Evolutionary conservation across 805 yeast species (phyloP), one percentile per base, ranked within the genome.

Genomic region (Starmerella potacharoeniae): DNA sequence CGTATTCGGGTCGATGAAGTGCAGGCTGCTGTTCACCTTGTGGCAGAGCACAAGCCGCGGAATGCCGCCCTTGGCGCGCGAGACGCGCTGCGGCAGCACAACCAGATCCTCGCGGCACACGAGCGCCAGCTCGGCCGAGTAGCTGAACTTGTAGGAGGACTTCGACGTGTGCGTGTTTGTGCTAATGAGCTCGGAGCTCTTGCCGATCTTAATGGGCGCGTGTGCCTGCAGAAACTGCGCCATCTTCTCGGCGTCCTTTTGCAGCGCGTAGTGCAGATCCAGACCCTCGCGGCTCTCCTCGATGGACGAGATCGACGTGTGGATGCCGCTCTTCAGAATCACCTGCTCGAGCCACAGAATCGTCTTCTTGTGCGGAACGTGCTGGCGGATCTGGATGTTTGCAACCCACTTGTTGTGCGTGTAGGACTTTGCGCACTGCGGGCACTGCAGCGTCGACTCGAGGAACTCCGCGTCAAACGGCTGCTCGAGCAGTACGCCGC

Each of bases 351-450:
- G 79, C 67, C 87, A 93, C 69, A 91, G 78, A 70, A 93, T 91
- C 8, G 99, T 93, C 77, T 96, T 84, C 74, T 93, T 93, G 71
- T 93, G 98, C 16, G 87, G 81, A 39, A 93, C 98, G 69, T 95
- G 93, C 72, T 93, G 99, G 74, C 99, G 84, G 64, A 95, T 85
- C 74, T 93, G 99, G 39, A 95, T 95, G 33, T 91, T 81, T 35
- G 99, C 97, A 71, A 93, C 84, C 98, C 98, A 93, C 5, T 97
- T 95, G 71, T 93, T 88, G 31, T 95, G 85, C 35, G 99, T 93
- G 66, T 84, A 93, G 0, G 96, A 85, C 70, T 88, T 90, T 54
- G 97, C 98, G 81, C 99, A 93, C 73, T 91, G 97, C 3, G 96
- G 84, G 76, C 99, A 93, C 75, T 93, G 98, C 86, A 86, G 86